Conservation (phyloP, 208 protist species). For the Plasmodiophora brassicae region DNA sequence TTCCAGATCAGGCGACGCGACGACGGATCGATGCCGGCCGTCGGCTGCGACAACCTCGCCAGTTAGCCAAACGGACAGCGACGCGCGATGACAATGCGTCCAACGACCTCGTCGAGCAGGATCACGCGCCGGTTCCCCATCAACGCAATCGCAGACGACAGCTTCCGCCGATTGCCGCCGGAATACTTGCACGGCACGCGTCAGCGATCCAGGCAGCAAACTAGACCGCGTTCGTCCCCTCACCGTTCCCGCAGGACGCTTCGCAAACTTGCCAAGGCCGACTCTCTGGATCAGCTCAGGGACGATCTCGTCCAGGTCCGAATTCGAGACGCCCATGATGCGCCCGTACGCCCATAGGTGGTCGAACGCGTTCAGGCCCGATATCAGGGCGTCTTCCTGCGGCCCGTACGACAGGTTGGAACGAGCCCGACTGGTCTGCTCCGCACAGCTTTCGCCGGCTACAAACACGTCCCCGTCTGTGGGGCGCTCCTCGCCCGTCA, state of each 20-base stretch:
- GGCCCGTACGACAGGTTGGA: slow-evolving; percentile 45
- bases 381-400: slow-evolving; percentile 52
- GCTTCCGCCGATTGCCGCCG: slow-evolving; percentile 75
- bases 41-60: slow-evolving; percentile 46
- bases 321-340: background rate
- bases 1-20: slow-evolving; percentile 53
- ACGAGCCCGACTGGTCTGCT: background rate
- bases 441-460: background rate
- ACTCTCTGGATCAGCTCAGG: no score
- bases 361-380: slow-evolving; percentile 45
- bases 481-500: slow-evolving; percentile 5
- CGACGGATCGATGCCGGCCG: slow-evolving; percentile 46
- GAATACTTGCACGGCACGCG: slow-evolving; percentile 44
- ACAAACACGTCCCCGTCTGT: background rate
- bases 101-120: slow-evolving; percentile 57
- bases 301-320: background rate
- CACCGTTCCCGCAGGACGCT: background rate
- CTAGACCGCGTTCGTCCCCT: background rate
- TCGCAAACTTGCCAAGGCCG: background rate
- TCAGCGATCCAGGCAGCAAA: background rate
- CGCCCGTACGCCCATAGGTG: slow-evolving; percentile 39
- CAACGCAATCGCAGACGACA: slow-evolving; percentile 70
- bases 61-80: background rate
- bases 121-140: slow-evolving; percentile 68
- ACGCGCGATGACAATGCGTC: background rate